A percentile compares a stretch with the other conserved stretches of the same genome.
Conservation (phyloP, 768 basidiomycete genomes). For the Leucocoprinus sp. region DNA sequence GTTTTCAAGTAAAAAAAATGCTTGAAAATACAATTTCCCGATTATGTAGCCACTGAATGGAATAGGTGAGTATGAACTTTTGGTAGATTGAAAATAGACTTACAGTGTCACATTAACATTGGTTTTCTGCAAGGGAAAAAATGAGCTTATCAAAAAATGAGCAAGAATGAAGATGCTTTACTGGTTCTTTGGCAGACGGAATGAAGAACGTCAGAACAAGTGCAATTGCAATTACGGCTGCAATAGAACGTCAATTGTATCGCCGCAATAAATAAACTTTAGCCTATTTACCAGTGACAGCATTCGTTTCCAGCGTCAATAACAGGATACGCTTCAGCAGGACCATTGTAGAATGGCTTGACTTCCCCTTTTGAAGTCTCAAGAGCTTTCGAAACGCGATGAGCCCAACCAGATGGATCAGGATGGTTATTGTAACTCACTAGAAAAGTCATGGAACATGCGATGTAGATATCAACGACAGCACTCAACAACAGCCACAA, state of each 20-base stretch:
- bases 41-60: conserved; percentile 2
- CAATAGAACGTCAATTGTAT: too few species aligned
- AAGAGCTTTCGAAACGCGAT: neutral
- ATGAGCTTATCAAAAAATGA: too few species aligned
- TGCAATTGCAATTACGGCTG: conserved; percentile 6
- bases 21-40: neutral
- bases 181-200: neutral
- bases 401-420: too few species aligned
- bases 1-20: neutral
- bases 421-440: neutral
- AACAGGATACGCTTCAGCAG: neutral
- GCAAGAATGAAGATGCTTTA: neutral
- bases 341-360: neutral
- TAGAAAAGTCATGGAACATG: conserved; percentile 2
- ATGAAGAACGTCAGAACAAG: neutral
- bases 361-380: neutral
- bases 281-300: neutral
- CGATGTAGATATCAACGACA: neutral
- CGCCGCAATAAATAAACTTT: neutral
- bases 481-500: too few species aligned
- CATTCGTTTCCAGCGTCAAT: conserved; percentile 2
- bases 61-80: neutral
- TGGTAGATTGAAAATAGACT: neutral
- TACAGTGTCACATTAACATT: too few species aligned
- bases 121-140: too few species aligned